These are phyloP conservation scores for Kalaharituber pfeilii DNA, from an alignment of 2,329 filamentous ascomycete species.

Conservation along the genomic window DNA sequence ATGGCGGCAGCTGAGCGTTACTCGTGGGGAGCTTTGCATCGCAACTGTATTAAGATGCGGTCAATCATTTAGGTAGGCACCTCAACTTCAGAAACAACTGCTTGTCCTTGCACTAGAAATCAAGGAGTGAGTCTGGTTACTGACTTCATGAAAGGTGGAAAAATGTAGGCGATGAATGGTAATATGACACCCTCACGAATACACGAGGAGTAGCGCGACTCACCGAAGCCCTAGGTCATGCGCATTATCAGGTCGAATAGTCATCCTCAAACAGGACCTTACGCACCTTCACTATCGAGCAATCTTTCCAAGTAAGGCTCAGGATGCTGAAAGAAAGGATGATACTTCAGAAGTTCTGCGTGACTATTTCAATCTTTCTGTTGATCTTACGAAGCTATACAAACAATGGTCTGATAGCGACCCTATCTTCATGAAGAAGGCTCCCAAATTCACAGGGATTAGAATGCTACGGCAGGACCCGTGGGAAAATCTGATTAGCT, in stretches of 20 bases:
- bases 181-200: slow-evolving; percentile 4
- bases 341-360: slow-evolving; percentile 57
- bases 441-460: slow-evolving; percentile 73
- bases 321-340: slow-evolving; percentile 34
- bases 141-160: slow-evolving; percentile 49
- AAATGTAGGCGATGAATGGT: slow-evolving; percentile 72
- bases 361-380: slow-evolving; percentile 71
- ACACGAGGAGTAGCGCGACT: background rate
- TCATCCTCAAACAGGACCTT: slow-evolving; percentile 70
- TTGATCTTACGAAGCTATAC: slow-evolving; percentile 63
- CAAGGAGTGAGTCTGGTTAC: background rate
- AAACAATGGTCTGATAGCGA: slow-evolving; percentile 73
- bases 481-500: slow-evolving; percentile 84
- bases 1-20: slow-evolving; percentile 77
- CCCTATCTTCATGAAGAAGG: slow-evolving; percentile 72
- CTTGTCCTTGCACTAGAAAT: no score
- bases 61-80: slow-evolving; percentile 59
- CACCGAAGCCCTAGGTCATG: slow-evolving; percentile 44
- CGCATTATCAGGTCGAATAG: slow-evolving; percentile 64
- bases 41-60: slow-evolving; percentile 88
- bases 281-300: slow-evolving; percentile 64
- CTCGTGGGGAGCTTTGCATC: slow-evolving; percentile 71
- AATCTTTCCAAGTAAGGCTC: slow-evolving; percentile 33
- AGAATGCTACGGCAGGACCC: slow-evolving; percentile 86
- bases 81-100: slow-evolving; percentile 1